A percentile compares a stretch with the other conserved stretches of the same genome.
Evolutionary conservation across 208 protist genomes (phyloP).

Genomic region (Leishmania guyanensis): DNA sequence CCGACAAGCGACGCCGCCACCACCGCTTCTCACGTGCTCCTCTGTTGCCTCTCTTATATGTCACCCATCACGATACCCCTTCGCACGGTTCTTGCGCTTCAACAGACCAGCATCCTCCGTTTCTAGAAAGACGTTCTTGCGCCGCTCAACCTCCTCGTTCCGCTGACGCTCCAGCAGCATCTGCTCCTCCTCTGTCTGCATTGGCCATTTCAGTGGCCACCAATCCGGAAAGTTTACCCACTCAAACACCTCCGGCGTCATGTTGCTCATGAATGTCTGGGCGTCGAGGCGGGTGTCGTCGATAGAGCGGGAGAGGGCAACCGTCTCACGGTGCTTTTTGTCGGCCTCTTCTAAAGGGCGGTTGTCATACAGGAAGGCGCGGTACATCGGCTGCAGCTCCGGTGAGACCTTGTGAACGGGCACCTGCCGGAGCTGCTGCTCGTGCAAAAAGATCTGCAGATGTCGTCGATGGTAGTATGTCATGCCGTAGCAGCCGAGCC

Average conservation of each 20-base stretch:
- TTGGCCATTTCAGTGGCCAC: constrained; percentile 84
- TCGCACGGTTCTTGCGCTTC: constrained; percentile 74
- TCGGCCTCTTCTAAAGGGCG: constrained; percentile 79
- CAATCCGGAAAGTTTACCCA: constrained; percentile 92
- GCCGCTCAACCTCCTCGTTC: constrained; percentile 77
- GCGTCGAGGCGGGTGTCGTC: constrained; percentile 75
- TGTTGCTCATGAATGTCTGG: constrained; percentile 75
- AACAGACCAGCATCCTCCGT: constrained; percentile 74
- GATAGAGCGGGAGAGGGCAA: constrained; percentile 47
- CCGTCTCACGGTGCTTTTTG: constrained; percentile 44
- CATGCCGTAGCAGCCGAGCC: constrained; percentile 69
- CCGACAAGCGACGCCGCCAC: background rate
- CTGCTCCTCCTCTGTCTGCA: constrained; percentile 80
- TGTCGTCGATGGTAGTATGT: constrained; percentile 75
- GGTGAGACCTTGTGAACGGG: constrained; percentile 83
- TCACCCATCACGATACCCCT: constrained; percentile 68
- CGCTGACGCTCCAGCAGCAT: constrained; percentile 78
- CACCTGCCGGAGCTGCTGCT: constrained; percentile 81
- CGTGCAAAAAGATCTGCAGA: constrained; percentile 64
- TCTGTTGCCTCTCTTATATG: background rate
- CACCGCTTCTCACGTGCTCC: background rate
- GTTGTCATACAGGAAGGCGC: constrained; percentile 81
- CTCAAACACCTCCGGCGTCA: constrained; percentile 85
- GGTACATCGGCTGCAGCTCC: constrained; percentile 86
- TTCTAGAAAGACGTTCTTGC: constrained; percentile 63